A percentile compares a stretch with the other conserved stretches of the same genome.
phyloP scores from a whole-genome alignment of 805 yeast genomes.

The Teunomyces pallodes region DNA sequence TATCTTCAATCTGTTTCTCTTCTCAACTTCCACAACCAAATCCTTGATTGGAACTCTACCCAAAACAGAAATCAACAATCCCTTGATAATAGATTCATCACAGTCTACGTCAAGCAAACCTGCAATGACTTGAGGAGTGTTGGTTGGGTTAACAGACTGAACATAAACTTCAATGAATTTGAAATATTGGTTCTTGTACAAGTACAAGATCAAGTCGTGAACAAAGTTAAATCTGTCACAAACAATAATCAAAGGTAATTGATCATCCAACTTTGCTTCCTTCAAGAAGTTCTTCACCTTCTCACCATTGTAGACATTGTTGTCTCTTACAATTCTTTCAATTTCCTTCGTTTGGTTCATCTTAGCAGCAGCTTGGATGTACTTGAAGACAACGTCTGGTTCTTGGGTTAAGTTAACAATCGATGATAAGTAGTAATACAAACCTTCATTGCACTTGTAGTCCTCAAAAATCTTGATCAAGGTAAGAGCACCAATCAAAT shows the following conservation, averaged over 20 bases:
- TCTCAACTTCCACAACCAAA: slow-evolving; percentile 91
- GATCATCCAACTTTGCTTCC: slow-evolving; percentile 91
- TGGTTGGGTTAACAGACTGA: slow-evolving; percentile 94
- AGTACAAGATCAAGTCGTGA: slow-evolving; percentile 88
- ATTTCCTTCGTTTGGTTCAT: slow-evolving; percentile 90
- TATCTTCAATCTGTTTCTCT: slow-evolving; percentile 89
- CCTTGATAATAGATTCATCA: slow-evolving; percentile 84
- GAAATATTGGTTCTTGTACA: slow-evolving; percentile 93
- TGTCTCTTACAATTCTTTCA: slow-evolving; percentile 93
- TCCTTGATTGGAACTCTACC: slow-evolving; percentile 93
- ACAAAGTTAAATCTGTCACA: slow-evolving; percentile 90
- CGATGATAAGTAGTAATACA: slow-evolving; percentile 88
- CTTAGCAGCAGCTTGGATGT: slow-evolving; percentile 90
- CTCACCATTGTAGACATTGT: slow-evolving; percentile 92
- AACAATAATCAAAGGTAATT: slow-evolving; percentile 92
- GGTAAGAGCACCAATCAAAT: slow-evolving; percentile 80
- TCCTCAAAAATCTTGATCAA: slow-evolving; percentile 92
- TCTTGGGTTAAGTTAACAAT: slow-evolving; percentile 93
- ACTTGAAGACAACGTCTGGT: slow-evolving; percentile 92
- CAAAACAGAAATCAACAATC: slow-evolving; percentile 74
- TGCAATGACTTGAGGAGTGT: slow-evolving; percentile 95
- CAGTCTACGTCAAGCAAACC: slow-evolving; percentile 96
- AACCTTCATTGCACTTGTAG: slow-evolving; percentile 87
- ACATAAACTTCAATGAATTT: slow-evolving; percentile 97
- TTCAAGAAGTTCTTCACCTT: slow-evolving; percentile 96